Base-by-base conservation (phyloP, 495 filamentous ascomycete species). In the Aspergillus sclerotiicarbonarius region DNA sequence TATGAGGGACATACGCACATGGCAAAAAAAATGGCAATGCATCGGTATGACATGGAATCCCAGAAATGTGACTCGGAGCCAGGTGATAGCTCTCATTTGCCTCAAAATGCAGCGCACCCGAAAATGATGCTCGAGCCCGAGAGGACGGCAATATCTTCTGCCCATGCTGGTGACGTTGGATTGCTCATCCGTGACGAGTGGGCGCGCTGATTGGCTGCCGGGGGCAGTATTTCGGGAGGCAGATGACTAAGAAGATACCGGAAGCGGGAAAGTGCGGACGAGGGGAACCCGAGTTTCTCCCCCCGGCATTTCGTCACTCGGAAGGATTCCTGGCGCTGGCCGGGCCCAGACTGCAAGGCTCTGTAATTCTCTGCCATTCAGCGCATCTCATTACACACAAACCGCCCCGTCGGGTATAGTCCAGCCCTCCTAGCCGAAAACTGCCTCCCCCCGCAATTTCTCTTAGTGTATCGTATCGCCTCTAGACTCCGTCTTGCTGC, bases 61-160 rank as follows among this genome's bases (percentile, higher is more conserved):
- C 21, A 12, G 29, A 49, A 49, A 30, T 49, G 20, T 25, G 20
- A 29, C 13, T 41, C 13, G 13, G 37, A n/a, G 13, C 37, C 37
- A 13, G 46, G 20, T 25, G 46, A 49, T n/a, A 15, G 8, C 16
- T 4, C 21, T 10, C 18, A 47, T 47, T 30, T 29, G 21, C 47
- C 29, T 16, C 15, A 50, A 50, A 30, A 30, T 30, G 21, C 15
- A 30, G 21, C 46, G 30, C 21, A 49, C 21, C 29, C 21, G 20
- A 29, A n/a, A 49, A 29, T 49, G 29, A 41, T 41, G 46, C 44
- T 21, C 18, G 44, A 47, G 18, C 44, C 18, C 18, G 18, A 47
- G 31, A 50, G 13, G 61, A 67, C 71, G 73, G 73, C 65, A 73
- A 73, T 76, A 67, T 61, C 60, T 74, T 74, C 69, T 67, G 69